Conservation (phyloP, 192 early-diverging fungal genomes). For the Obelidium mucronatum region DNA sequence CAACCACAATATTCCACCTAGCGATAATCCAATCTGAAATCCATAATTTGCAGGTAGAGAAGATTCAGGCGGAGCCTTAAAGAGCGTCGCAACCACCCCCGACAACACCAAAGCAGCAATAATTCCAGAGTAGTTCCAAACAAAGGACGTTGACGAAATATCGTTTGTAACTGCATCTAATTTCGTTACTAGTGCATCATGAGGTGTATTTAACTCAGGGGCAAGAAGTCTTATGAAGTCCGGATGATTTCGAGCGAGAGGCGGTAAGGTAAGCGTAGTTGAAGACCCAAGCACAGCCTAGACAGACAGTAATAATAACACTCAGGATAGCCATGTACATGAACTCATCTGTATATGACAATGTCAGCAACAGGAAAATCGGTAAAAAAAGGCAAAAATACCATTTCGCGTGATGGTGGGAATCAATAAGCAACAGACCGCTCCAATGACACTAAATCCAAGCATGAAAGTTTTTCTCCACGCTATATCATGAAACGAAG, state of each 20-base stretch:
- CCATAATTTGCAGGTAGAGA: conserved; percentile 35
- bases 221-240: conserved; percentile 4
- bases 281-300: conserved; percentile 39
- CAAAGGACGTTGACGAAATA: conserved; percentile 36
- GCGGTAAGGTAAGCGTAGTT: conserved; percentile 30
- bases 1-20: conserved; percentile 40
- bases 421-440: conserved; percentile 17
- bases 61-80: neutral
- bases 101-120: conserved; percentile 30
- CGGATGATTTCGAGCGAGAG: conserved; percentile 29
- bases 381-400: no score
- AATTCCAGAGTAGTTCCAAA: conserved; percentile 24
- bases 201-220: neutral
- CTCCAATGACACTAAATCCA: conserved; percentile 18
- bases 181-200: neutral
- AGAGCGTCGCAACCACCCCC: conserved; percentile 14
- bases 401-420: neutral
- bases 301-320: conserved; percentile 23
- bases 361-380: no score
- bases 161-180: conserved; percentile 34
- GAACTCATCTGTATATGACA: no score
- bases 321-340: conserved; percentile 4
- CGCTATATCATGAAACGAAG: neutral
- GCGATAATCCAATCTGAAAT: conserved; percentile 38
- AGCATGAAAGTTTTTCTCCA: conserved; percentile 39